phyloP scores from a whole-genome alignment of 345 rosid species.

The Salix arbutifolia region DNA sequence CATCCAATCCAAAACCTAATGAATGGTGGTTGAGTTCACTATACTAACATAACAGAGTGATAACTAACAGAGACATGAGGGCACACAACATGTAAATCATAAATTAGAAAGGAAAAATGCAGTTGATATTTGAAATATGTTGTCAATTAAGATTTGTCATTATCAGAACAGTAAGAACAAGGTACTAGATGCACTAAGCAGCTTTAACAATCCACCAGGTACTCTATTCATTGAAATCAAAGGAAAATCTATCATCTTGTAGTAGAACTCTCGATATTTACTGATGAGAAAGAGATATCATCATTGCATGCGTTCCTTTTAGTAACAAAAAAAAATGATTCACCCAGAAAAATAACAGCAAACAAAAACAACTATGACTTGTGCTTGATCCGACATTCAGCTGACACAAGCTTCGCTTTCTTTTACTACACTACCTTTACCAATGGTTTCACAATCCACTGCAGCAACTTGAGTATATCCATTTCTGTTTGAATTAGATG shows the following conservation, averaged over 20 bases:
- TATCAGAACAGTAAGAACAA: not conserved
- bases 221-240: not conserved
- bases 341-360: not conserved
- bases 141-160: not conserved
- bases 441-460: slow-evolving; percentile 11
- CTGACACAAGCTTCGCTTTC: not conserved
- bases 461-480: slow-evolving; percentile 12
- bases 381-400: not conserved
- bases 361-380: not conserved
- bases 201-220: not conserved
- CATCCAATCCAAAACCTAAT: too few relatives aligned
- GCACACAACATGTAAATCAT: not conserved
- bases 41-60: too few relatives aligned
- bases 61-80: too few relatives aligned
- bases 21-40: too few relatives aligned
- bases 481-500: slow-evolving; percentile 12
- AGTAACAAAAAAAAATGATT: not conserved
- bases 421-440: not conserved
- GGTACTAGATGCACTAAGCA: not conserved
- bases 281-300: not conserved
- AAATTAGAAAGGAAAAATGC: not conserved
- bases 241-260: not conserved
- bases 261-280: not conserved
- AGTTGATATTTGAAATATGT: not conserved
- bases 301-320: not conserved